Evolutionary conservation across 2,329 filamentous ascomycete species (phyloP).

Genomic region (Pseudogymnoascus pannorum): DNA sequence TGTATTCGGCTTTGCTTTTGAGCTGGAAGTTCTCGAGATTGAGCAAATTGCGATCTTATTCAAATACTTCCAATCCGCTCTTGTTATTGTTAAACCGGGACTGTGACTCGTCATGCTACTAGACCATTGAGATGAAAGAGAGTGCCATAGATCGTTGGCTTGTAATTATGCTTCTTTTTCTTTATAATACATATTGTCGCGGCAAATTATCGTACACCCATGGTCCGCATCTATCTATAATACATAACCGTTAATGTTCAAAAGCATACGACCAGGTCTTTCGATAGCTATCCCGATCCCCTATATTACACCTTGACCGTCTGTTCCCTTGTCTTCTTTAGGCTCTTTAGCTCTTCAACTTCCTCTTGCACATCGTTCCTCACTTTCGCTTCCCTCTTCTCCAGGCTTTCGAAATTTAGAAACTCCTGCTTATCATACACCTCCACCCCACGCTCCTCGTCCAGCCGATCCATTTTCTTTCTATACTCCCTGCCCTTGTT

Average conservation of each 20-base stretch:
- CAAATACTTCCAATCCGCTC: background rate
- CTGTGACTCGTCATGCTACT: background rate
- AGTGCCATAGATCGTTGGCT: background rate
- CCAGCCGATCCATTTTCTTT: slow-evolving; percentile 43
- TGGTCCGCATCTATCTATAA: slow-evolving; percentile 4
- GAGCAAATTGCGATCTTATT: background rate
- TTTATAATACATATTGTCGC: background rate
- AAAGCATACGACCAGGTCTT: background rate
- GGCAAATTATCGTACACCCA: slow-evolving; percentile 5
- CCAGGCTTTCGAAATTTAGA: slow-evolving; percentile 4
- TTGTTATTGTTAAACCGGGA: background rate
- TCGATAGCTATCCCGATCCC: background rate
- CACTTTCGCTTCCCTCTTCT: background rate
- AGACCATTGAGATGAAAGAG: background rate
- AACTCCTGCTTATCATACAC: slow-evolving; percentile 36
- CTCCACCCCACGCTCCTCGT: slow-evolving; percentile 40
- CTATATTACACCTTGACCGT: background rate
- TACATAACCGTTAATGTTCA: background rate
- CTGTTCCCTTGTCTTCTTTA: slow-evolving; percentile 10
- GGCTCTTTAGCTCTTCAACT: slow-evolving; percentile 9
- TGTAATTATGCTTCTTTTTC: background rate
- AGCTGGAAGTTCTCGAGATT: background rate
- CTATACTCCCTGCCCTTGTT: slow-evolving; percentile 53
- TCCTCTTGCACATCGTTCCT: slow-evolving; percentile 12
- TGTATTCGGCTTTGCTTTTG: background rate